Conservation (phyloP, 352 stramenopile genomes). For the Aphanomyces invadans region DNA sequence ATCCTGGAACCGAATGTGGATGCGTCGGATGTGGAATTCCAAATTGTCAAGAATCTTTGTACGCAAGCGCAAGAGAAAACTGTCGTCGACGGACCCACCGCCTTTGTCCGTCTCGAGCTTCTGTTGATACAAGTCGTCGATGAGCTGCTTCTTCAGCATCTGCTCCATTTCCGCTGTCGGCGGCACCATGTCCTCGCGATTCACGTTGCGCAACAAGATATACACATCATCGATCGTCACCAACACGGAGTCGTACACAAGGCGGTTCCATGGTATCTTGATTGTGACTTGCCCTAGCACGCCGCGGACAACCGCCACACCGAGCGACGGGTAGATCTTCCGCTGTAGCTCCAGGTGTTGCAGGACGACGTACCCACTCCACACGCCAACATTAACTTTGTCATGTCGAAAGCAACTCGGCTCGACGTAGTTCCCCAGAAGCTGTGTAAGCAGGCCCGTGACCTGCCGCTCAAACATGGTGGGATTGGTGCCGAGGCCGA, state of each 20-base stretch:
- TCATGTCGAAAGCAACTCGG: conserved; percentile 80
- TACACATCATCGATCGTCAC: conserved; percentile 84
- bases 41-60: conserved; percentile 89
- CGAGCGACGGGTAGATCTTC: conserved; percentile 57
- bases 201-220: conserved; percentile 64
- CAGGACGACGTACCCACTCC: conserved; percentile 81
- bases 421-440: conserved; percentile 83
- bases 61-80: conserved; percentile 63
- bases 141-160: conserved; percentile 77
- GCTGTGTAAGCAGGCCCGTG: conserved; percentile 73
- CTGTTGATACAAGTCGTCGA: conserved; percentile 74
- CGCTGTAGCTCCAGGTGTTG: conserved; percentile 72
- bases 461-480: conserved; percentile 85
- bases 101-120: conserved; percentile 31
- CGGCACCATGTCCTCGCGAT: conserved; percentile 25
- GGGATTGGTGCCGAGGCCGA: too few relatives aligned
- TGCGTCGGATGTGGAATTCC: conserved; percentile 79
- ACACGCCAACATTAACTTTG: conserved; percentile 84
- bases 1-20: conserved; percentile 79
- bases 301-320: conserved; percentile 40
- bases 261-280: conserved; percentile 85
- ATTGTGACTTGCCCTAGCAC: conserved; percentile 80
- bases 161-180: conserved; percentile 47
- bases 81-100: conserved; percentile 35
- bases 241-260: conserved; percentile 82